Conservation (phyloP, 2,329 filamentous ascomycete species). For the Fusarium sp. region DNA sequence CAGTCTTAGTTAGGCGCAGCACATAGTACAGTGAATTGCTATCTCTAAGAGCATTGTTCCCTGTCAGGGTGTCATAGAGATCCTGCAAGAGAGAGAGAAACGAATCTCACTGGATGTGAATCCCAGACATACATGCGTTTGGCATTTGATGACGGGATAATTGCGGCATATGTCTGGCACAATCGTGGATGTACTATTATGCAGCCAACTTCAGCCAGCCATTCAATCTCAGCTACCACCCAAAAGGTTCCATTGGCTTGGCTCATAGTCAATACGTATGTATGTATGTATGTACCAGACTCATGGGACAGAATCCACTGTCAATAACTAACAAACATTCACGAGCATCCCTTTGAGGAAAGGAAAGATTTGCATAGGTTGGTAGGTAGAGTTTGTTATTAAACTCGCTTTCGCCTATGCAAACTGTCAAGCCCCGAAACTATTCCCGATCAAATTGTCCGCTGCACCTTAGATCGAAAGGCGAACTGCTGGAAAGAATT, state of each 20-base stretch:
- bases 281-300: too few relatives aligned
- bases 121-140: constrained; percentile 12
- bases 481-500: constrained; percentile 7
- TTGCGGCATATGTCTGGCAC: background rate
- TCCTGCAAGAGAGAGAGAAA: constrained; percentile 12
- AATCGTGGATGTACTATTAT: constrained; percentile 1
- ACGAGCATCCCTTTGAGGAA: background rate
- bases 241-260: background rate
- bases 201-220: background rate
- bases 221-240: background rate
- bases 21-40: background rate
- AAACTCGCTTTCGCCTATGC: constrained; percentile 9
- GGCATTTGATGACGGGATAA: constrained; percentile 21
- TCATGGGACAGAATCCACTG: background rate
- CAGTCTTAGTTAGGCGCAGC: background rate
- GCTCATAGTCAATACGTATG: background rate
- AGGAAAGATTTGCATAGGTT: background rate
- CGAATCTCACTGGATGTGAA: constrained; percentile 3
- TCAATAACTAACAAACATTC: background rate
- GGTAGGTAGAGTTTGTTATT: background rate
- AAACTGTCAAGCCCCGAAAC: background rate
- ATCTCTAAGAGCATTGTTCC: background rate
- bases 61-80: constrained; percentile 23
- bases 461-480: constrained; percentile 3
- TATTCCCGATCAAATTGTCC: constrained; percentile 1